Percentiles rank a stretch among this genome's conserved stretches.
phyloP scores from a whole-genome alignment of 441 rosid genomes.

The Viola pubescens region DNA sequence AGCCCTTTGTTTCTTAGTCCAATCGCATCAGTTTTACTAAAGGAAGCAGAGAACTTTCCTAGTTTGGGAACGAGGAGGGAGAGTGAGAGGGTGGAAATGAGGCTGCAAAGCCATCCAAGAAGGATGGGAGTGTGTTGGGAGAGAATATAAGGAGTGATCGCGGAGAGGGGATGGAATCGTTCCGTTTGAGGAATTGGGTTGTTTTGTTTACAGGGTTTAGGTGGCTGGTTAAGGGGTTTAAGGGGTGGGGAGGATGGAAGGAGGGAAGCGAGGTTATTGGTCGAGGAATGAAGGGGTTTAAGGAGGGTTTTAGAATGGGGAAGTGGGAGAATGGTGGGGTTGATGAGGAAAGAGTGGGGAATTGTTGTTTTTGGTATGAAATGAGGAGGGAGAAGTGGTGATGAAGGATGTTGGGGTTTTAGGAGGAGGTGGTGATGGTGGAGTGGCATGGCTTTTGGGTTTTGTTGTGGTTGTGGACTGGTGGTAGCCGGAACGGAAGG shows the following conservation, averaged over 20 bases:
- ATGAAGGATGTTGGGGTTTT: neutral
- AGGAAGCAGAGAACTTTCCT: conserved; percentile 44
- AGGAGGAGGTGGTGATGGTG: neutral
- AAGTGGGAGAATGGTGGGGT: conserved; percentile 10
- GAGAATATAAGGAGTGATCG: conserved; percentile 45
- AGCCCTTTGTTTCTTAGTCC: conserved; percentile 35
- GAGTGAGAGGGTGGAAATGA: conserved; percentile 60
- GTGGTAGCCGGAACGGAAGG: no score
- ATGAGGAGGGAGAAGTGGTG: no score
- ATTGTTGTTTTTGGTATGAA: neutral
- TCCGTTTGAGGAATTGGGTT: neutral
- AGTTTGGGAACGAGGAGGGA: conserved; percentile 58
- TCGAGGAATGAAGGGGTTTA: conserved; percentile 24
- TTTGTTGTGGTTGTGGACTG: no score
- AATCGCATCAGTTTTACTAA: conserved; percentile 24
- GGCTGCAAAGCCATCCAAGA: conserved; percentile 74
- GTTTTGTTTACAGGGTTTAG: neutral
- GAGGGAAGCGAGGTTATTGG: conserved; percentile 6
- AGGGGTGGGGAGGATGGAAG: conserved; percentile 11
- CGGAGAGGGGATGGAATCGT: conserved; percentile 29
- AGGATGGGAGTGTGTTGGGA: conserved; percentile 50
- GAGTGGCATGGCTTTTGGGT: neutral
- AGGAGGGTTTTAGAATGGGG: conserved; percentile 17
- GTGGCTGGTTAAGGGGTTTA: conserved; percentile 14
- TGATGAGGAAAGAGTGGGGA: conserved; percentile 6